A percentile compares a stretch with the other conserved stretches of the same genome.
Conservation (phyloP, 495 filamentous ascomycete genomes). For the Copromyces sp. region DNA sequence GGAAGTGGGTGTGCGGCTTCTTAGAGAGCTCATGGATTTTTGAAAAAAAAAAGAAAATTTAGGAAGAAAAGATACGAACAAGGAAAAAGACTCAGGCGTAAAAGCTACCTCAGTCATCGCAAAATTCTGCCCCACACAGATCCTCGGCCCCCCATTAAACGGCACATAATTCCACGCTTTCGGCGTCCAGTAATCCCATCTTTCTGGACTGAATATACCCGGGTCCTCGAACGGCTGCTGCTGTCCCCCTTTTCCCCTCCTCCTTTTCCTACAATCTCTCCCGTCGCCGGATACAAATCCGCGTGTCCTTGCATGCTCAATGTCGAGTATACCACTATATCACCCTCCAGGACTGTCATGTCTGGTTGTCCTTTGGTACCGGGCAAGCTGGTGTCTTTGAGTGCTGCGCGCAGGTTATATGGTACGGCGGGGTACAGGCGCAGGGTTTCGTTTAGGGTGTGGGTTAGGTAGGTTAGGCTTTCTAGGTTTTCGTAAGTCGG, state of each 20-base stretch:
- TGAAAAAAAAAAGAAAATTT: neutral
- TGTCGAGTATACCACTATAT: conserved; percentile 33
- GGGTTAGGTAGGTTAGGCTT: conserved; percentile 28
- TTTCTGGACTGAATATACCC: conserved; percentile 40
- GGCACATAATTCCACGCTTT: conserved; percentile 52
- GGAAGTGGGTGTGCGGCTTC: too few species aligned
- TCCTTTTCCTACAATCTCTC: conserved; percentile 3
- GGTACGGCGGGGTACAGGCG: conserved; percentile 45
- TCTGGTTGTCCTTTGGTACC: conserved; percentile 15
- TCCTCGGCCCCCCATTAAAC: conserved; percentile 50
- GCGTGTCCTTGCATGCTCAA: conserved; percentile 43
- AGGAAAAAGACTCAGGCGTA: conserved; percentile 18
- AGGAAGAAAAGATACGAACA: conserved; percentile 6
- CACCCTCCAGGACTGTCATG: conserved; percentile 26
- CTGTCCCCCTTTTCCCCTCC: neutral
- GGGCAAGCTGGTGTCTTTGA: conserved; percentile 25
- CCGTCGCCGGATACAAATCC: conserved; percentile 38
- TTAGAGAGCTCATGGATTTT: too few species aligned
- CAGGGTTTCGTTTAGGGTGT: conserved; percentile 35
- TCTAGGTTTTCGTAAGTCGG: conserved; percentile 34
- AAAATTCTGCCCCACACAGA: conserved; percentile 44
- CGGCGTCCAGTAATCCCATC: conserved; percentile 46
- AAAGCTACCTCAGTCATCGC: conserved; percentile 47
- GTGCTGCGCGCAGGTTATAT: conserved; percentile 35
- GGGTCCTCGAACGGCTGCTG: conserved; percentile 32